Evolutionary conservation across 768 basidiomycete genomes (phyloP), one percentile per base, ranked within the genome.

Genomic region (Sarcodon sp.): DNA sequence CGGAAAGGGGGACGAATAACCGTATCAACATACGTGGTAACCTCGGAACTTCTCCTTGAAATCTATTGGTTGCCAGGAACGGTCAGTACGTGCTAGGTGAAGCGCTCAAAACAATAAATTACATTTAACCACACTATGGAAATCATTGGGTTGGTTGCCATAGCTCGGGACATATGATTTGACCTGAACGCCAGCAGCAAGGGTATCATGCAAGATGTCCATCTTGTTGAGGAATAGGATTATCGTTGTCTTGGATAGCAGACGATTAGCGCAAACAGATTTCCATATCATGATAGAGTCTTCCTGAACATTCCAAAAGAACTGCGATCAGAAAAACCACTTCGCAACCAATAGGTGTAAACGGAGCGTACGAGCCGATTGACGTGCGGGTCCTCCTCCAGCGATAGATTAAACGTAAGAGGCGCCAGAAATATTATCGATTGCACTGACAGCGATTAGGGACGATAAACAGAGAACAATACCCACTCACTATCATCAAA

Each of bases 351-450:
- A 27, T 27, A 12, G 35, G 46, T 35, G 38, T 46, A 33, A 10
- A 32, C 15, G 9, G 32, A 48, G 50, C 71, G 21, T 48, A 78
- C 79, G 37, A 87, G 65, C 18, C 84, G 69, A 56, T 87, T 88
- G 1, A 84, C 66, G 41, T 66, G 67, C 4, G 66, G 63, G 55
- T 86, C 73, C 52, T 88, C 86, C 18, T 85, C 78, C 6, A 89
- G 76, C 36, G 73, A 70, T 54, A 83, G 76, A 55, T 88, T 80
- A 58, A 87, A 65, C 0, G 79, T 69, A 1, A 88, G 70, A 0
- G 86, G 86, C 0, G 83, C 87, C n/a, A 89, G 71, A 62, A 89
- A 88, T 35, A 89, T 74, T 54, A 89, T 86, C 0, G 84, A 82
- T 61, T 86, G 75, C 7, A 85, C 82, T 41, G 13, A 27, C 21